Conservation (phyloP, 352 stramenopile species). For the Phytophthora foliorum region DNA sequence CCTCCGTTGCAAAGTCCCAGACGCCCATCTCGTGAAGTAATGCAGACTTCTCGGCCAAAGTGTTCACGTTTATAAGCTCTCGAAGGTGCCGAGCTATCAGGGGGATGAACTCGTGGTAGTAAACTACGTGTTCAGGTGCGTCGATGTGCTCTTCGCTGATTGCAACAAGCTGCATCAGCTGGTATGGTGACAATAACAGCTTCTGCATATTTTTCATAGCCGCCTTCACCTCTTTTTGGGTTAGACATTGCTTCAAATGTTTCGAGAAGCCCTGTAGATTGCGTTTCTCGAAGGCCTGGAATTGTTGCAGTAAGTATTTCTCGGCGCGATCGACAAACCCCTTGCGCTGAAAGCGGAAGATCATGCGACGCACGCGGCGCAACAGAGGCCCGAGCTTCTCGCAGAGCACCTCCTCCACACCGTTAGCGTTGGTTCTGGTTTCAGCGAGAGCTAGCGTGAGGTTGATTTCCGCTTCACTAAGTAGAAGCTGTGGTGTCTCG, state of each 20-base stretch:
- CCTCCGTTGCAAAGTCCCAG: conserved; percentile 20
- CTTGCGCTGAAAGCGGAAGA: conserved; percentile 71
- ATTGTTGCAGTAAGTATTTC: conserved; percentile 60
- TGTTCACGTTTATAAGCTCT: conserved; percentile 42
- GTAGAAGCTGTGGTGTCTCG: conserved; percentile 61
- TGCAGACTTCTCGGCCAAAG: conserved; percentile 37
- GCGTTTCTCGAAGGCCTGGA: conserved; percentile 59
- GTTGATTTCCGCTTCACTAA: conserved; percentile 71
- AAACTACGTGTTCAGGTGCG: conserved; percentile 45
- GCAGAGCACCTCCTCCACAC: conserved; percentile 43
- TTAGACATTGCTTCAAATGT: conserved; percentile 60
- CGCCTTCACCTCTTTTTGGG: conserved; percentile 50
- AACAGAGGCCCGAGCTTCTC: conserved; percentile 51
- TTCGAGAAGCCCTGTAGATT: conserved; percentile 53
- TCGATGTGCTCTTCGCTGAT: conserved; percentile 33
- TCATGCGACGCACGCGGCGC: conserved; percentile 53
- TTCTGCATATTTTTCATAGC: conserved; percentile 67
- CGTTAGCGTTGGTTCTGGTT: conserved; percentile 31
- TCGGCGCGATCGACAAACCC: conserved; percentile 51
- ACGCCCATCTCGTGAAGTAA: conserved; percentile 33
- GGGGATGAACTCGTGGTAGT: conserved; percentile 53
- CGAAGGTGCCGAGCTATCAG: conserved; percentile 39
- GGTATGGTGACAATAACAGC: conserved; percentile 59
- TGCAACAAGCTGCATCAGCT: conserved; percentile 51
- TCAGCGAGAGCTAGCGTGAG: conserved; percentile 55